These are phyloP conservation scores for Dimargaris xerosporica DNA, from an alignment of 192 early-diverging fungal species.

Conservation along the genomic window DNA sequence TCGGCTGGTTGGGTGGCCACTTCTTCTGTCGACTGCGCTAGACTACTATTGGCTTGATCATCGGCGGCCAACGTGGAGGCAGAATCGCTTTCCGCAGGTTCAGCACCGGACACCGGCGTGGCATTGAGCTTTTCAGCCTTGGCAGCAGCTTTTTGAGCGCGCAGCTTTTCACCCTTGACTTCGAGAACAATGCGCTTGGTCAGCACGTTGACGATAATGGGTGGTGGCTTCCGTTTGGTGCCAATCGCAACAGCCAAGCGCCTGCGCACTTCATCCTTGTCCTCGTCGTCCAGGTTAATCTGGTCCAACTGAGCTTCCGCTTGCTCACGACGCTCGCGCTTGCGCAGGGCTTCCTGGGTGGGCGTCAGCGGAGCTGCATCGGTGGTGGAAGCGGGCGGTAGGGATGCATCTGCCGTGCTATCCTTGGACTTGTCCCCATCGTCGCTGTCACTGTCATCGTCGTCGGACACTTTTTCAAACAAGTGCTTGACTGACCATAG, in stretches of 20 bases:
- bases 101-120: too few species aligned
- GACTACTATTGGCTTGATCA: too few species aligned
- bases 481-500: slow-evolving; percentile 77
- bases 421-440: slow-evolving; percentile 17
- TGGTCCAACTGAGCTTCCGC: not conserved
- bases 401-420: not conserved
- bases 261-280: not conserved
- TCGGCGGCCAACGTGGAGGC: too few species aligned
- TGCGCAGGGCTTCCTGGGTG: too few species aligned
- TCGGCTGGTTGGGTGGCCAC: too few species aligned
- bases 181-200: not conserved
- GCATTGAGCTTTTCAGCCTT: not conserved
- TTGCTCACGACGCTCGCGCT: not conserved
- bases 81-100: too few species aligned
- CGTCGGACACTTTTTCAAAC: slow-evolving; percentile 26
- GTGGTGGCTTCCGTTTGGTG: not conserved
- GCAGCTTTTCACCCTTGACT: not conserved
- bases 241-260: not conserved
- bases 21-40: too few species aligned
- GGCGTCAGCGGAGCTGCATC: too few species aligned
- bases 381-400: too few species aligned
- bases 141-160: not conserved
- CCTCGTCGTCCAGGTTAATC: not conserved
- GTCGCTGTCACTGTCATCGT: slow-evolving; percentile 30
- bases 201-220: not conserved